Evolutionary conservation across 164 flowering plant species (phyloP), one percentile per base, ranked within the genome.

Genomic region (Stephania yunnanensis): DNA sequence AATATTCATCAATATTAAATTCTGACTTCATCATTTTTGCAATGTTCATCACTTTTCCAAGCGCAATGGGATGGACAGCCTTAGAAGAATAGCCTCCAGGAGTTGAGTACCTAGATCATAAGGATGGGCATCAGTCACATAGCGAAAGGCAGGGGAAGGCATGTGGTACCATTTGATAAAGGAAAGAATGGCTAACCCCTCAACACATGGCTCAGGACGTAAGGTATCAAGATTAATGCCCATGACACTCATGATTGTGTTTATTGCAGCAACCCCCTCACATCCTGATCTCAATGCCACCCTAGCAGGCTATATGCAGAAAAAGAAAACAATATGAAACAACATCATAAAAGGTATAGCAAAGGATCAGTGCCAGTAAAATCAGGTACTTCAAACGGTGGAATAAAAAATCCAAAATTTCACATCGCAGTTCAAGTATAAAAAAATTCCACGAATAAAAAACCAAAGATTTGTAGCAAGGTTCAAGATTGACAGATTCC

Each of bases 31-130:
- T 95, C 99, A 96, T 92, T 84, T 91, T 84, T 68, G 99, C 95
- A 81, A 96, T 96, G 75, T 74, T 83, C 99, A 94, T 92, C 46
- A 96, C 98, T 81, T 90, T 96, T 50, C 83, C 99, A 75, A 96
- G 95, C 42, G 99, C 99, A 82, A 96, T 96, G 73, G 99, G 99
- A 79, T 90, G 97, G 72, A 96, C 98, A 64, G 99, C 99, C 87
- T 91, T 94, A 65, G 82, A 81, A 71, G 99, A 96, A 79, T 96
- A 96, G 53, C 99, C 99, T 4, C 99, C 99, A 64, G 98, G 99
- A 71, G 99, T 96, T 29, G 99, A 92, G 85, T 94, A 96, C 69
- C 99, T 96, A 80, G 55, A 74, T 69, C 17, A 50, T 68, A 69
- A 25, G 44, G 70, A 17, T 22, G 52, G 13, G n/a, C 68, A 73